Evolutionary conservation across 108 stramenopile species (phyloP).

Genomic region (Hondaea fermentalgiana): DNA sequence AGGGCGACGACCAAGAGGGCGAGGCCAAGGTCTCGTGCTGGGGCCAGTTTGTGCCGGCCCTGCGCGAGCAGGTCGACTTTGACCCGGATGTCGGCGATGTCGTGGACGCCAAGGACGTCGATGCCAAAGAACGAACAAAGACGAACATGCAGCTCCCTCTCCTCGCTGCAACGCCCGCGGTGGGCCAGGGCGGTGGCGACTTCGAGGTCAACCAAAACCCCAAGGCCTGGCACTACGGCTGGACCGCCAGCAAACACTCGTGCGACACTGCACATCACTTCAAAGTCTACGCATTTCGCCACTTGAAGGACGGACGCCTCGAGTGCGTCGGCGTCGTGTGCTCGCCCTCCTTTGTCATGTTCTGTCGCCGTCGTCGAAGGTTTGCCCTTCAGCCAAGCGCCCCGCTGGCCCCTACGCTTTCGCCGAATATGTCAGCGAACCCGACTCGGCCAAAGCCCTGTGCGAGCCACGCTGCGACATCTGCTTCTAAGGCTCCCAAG

Average conservation of each 20-base stretch:
- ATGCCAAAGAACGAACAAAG: neutral
- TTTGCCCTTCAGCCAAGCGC: neutral
- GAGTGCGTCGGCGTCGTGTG: neutral
- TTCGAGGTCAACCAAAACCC: neutral
- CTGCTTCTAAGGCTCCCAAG: no score
- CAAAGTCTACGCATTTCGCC: neutral
- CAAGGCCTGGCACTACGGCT: neutral
- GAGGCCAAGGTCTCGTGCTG: neutral
- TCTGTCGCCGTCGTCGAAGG: neutral
- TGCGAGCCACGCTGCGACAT: no score
- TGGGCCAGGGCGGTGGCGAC: neutral
- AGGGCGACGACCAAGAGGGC: neutral
- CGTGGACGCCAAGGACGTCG: neutral
- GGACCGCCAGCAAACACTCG: neutral
- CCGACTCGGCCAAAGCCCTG: neutral
- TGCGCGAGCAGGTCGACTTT: neutral
- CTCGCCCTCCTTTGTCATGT: neutral
- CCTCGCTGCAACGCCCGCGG: neutral
- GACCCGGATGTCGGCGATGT: neutral
- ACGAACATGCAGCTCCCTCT: neutral
- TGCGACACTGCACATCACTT: neutral
- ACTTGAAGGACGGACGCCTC: neutral
- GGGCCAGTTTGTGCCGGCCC: neutral
- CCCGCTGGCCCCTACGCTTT: neutral
- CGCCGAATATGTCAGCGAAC: no score